A percentile compares a stretch with the other conserved stretches of the same genome.
These are phyloP conservation scores for Calonectria fujianensis DNA, from an alignment of 2,329 filamentous ascomycete species.

Conservation along the genomic window DNA sequence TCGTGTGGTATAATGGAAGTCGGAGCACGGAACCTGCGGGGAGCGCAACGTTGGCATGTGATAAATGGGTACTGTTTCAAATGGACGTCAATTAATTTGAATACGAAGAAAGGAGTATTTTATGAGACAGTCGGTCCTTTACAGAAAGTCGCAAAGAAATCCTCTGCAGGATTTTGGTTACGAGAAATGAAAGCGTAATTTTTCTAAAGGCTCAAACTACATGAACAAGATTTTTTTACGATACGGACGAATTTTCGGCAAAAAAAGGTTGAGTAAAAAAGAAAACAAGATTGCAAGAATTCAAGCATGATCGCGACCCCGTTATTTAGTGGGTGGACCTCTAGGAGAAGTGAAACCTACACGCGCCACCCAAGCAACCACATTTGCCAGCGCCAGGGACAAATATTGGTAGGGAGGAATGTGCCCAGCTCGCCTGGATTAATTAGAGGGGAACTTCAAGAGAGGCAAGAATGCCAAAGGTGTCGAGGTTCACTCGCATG, in stretches of 20 bases:
- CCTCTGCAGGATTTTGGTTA: background rate
- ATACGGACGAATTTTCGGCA: background rate
- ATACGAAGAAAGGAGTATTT: background rate
- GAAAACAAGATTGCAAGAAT: background rate
- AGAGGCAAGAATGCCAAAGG: background rate
- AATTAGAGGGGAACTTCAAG: background rate
- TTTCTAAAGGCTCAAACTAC: background rate
- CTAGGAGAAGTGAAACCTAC: background rate
- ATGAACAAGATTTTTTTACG: background rate
- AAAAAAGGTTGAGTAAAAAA: background rate
- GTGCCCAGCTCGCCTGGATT: too few species aligned
- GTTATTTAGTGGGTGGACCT: background rate
- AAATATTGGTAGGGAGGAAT: background rate
- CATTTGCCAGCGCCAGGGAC: background rate
- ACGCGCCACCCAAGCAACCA: background rate
- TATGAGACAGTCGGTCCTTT: background rate
- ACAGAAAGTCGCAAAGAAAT: background rate
- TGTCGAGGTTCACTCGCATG: background rate
- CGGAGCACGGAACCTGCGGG: background rate
- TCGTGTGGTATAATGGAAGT: too few species aligned
- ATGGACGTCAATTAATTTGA: background rate
- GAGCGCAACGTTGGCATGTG: background rate
- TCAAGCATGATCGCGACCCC: background rate
- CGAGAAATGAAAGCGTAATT: background rate
- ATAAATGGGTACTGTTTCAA: background rate